Evolutionary conservation across 345 rosid genomes (phyloP).

Genomic region (Populus euphratica): DNA sequence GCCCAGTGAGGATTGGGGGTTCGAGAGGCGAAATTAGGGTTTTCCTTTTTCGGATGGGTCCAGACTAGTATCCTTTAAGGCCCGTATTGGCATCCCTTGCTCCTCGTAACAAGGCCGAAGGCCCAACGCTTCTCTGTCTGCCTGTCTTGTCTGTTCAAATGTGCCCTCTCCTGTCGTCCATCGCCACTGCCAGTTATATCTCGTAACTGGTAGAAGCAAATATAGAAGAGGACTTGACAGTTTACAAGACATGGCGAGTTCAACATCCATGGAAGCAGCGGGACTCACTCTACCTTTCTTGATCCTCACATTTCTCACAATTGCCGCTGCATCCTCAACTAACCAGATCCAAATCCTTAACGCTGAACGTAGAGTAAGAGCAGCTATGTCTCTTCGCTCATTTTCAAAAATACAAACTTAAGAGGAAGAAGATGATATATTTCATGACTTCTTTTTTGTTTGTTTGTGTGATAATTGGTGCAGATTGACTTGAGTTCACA

Average conservation of each 20-base stretch:
- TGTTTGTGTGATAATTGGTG: conserved; percentile 25
- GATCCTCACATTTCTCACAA: conserved; percentile 32
- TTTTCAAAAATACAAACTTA: not conserved
- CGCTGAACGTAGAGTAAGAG: conserved; percentile 85
- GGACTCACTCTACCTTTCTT: conserved; percentile 28
- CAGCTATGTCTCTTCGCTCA: not conserved
- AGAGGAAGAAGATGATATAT: not conserved
- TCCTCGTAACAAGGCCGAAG: not conserved
- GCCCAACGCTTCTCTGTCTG: not conserved
- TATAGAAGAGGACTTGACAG: not conserved
- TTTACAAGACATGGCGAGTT: not conserved
- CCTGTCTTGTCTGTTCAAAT: not conserved
- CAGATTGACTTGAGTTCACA: conserved; percentile 96
- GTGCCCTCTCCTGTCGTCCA: not conserved
- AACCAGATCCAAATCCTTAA: conserved; percentile 62
- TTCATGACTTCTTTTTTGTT: not conserved
- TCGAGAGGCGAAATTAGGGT: not conserved
- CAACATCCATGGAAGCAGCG: conserved; percentile 43
- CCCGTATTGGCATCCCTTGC: not conserved
- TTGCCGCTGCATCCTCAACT: conserved; percentile 36
- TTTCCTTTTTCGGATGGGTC: not conserved
- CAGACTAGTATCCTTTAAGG: not conserved
- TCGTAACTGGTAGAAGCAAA: not conserved
- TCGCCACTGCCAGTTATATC: not conserved
- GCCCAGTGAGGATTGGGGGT: too few species aligned